Conservation (phyloP, 805 yeast species). For the Candida sonorensis region DNA sequence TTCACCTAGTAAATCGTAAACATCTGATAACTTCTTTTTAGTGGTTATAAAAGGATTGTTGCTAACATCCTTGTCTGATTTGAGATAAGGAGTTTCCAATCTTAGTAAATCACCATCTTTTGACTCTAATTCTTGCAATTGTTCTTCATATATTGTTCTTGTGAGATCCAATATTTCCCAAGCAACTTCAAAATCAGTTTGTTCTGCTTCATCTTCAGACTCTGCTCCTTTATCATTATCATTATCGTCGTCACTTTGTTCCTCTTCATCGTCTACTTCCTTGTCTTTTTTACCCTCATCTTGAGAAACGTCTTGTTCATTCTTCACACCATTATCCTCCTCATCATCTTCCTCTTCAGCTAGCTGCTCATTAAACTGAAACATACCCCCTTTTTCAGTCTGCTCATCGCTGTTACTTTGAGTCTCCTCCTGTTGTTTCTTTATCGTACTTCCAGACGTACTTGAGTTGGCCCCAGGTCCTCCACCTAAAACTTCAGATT, state of each 20-base stretch:
- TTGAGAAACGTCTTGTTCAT: too few species aligned
- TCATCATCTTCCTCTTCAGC: constrained; percentile 29
- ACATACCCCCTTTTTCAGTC: constrained; percentile 22
- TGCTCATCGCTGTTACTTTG: constrained; percentile 18
- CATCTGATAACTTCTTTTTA: constrained; percentile 57
- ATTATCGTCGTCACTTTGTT: constrained; percentile 18
- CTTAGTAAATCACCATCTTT: constrained; percentile 1
- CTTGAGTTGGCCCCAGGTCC: constrained; percentile 20
- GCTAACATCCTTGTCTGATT: constrained; percentile 15
- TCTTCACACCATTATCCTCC: too few species aligned
- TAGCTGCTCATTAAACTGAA: constrained; percentile 18
- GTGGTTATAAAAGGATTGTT: constrained; percentile 28
- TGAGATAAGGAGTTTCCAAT: constrained; percentile 15
- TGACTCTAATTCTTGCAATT: constrained; percentile 24
- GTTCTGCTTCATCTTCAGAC: constrained; percentile 36
- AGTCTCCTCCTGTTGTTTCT: constrained; percentile 7
- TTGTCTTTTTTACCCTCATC: constrained; percentile 5
- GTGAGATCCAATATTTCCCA: constrained; percentile 83
- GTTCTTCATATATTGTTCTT: constrained; percentile 53
- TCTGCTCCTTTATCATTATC: constrained; percentile 11
- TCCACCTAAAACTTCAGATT: constrained; percentile 71
- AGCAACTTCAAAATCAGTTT: constrained; percentile 76
- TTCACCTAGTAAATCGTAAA: constrained; percentile 79
- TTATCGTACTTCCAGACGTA: constrained; percentile 11
- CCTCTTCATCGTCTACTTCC: constrained; percentile 17